Evolutionary conservation across 768 basidiomycete genomes (phyloP).

Genomic region (Pulveroboletus sp.): DNA sequence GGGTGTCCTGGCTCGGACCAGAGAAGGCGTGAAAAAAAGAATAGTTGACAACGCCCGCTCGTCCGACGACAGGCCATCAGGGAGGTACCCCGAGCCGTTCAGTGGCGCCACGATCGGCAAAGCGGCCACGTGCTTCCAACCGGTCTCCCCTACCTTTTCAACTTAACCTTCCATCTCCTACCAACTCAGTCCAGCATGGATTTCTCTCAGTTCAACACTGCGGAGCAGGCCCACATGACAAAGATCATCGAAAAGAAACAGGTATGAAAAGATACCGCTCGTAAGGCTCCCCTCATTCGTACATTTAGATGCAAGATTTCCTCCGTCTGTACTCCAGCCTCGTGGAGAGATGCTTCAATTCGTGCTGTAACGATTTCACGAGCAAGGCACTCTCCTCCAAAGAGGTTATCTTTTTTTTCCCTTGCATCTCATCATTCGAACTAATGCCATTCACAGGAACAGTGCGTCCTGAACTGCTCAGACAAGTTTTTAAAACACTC

Average conservation of each 20-base stretch:
- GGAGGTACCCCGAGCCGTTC: too few species aligned
- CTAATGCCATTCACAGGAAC: slow-evolving; percentile 51
- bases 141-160: too few species aligned
- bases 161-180: too few species aligned
- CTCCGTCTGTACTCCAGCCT: slow-evolving; percentile 90
- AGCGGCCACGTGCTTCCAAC: too few species aligned
- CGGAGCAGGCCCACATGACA: slow-evolving; percentile 96
- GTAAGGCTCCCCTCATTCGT: slow-evolving; percentile 5
- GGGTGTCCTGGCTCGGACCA: not conserved
- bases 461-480: slow-evolving; percentile 88
- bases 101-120: too few species aligned
- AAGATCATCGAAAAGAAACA: slow-evolving; percentile 96
- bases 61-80: too few species aligned
- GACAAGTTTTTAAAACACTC: slow-evolving; percentile 99
- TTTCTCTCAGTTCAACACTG: slow-evolving; percentile 81
- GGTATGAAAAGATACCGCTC: slow-evolving; percentile 39
- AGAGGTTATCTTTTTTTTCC: slow-evolving; percentile 53
- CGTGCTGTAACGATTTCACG: slow-evolving; percentile 96
- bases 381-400: slow-evolving; percentile 89
- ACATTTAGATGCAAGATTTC: slow-evolving; percentile 92
- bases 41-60: too few species aligned
- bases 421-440: slow-evolving; percentile 1
- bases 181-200: slow-evolving; percentile 54
- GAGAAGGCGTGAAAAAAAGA: too few species aligned
- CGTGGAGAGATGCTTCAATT: slow-evolving; percentile 92